Percentiles rank a stretch among this genome's conserved stretches.
Evolutionary conservation across 2,329 filamentous ascomycete species (phyloP).

Genomic region (Pseudogymnoascus sp.): DNA sequence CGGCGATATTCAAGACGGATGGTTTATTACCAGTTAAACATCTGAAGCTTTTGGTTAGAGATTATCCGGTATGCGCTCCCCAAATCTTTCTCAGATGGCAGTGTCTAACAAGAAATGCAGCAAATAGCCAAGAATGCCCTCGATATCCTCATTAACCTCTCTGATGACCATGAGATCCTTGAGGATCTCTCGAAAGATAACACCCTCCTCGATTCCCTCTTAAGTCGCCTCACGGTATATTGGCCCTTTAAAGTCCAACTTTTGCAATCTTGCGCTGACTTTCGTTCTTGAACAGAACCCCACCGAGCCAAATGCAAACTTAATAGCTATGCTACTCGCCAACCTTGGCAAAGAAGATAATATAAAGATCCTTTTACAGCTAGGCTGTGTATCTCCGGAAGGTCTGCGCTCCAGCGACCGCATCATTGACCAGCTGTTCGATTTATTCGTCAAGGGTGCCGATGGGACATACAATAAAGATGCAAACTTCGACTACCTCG

Average conservation of each 20-base stretch:
- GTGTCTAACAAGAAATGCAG: constrained; percentile 32
- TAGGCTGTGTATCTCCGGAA: constrained; percentile 60
- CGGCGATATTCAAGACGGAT: constrained; percentile 73
- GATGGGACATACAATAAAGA: constrained; percentile 73
- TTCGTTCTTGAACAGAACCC: constrained; percentile 41
- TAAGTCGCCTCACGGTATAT: constrained; percentile 68
- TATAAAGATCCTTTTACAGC: constrained; percentile 57
- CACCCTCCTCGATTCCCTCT: constrained; percentile 64
- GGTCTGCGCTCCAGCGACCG: constrained; percentile 62
- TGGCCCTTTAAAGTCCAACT: constrained; percentile 29
- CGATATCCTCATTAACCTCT: constrained; percentile 81
- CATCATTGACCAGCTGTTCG: constrained; percentile 83
- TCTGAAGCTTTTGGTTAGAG: constrained; percentile 75
- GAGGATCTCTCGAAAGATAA: constrained; percentile 68
- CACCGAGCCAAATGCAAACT: constrained; percentile 73
- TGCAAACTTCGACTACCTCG: constrained; percentile 84
- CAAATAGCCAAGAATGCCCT: constrained; percentile 89
- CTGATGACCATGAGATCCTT: constrained; percentile 67
- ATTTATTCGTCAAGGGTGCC: constrained; percentile 90
- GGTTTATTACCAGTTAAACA: constrained; percentile 73
- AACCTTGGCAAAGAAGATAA: constrained; percentile 78
- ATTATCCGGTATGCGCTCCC: constrained; percentile 56
- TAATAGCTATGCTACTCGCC: constrained; percentile 83
- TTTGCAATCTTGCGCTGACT: constrained; percentile 7
- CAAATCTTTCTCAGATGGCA: constrained; percentile 1